Evolutionary conservation across 768 basidiomycete genomes (phyloP).

Genomic region (Leucocoprinus leucothites): DNA sequence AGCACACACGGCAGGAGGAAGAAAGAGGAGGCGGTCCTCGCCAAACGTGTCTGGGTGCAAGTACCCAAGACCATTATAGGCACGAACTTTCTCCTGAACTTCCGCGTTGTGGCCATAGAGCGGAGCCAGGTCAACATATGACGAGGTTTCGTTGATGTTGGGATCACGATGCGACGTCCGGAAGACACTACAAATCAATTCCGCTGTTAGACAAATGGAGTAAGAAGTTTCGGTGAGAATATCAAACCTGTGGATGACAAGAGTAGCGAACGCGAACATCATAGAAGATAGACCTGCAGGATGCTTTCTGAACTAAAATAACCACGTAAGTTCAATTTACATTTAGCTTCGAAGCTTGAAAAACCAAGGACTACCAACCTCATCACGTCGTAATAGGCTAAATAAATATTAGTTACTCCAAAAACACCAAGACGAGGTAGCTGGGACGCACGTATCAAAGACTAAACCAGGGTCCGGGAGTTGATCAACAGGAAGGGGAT

Average conservation of each 20-base stretch:
- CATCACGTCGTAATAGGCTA: slow-evolving; percentile 63
- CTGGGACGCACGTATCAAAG: slow-evolving; percentile 61
- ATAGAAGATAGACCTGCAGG: slow-evolving; percentile 76
- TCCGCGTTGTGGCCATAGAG: slow-evolving; percentile 74
- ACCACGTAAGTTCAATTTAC: slow-evolving; percentile 9
- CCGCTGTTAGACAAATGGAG: background rate
- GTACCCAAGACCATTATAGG: slow-evolving; percentile 61
- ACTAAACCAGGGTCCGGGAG: slow-evolving; percentile 79
- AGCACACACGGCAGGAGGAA: slow-evolving; percentile 75
- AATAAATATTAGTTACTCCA: too few relatives aligned
- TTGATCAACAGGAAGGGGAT: slow-evolving; percentile 62
- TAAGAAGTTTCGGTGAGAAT: background rate
- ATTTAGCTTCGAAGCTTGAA: background rate
- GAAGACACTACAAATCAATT: slow-evolving; percentile 56
- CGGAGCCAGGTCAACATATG: slow-evolving; percentile 82
- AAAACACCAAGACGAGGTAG: background rate
- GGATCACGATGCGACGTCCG: slow-evolving; percentile 68
- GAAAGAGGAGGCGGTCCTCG: slow-evolving; percentile 72
- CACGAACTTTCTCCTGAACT: slow-evolving; percentile 53
- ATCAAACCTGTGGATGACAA: slow-evolving; percentile 72
- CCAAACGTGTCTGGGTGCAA: slow-evolving; percentile 73
- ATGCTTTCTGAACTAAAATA: slow-evolving; percentile 62
- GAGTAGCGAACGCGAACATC: slow-evolving; percentile 81
- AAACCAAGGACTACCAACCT: slow-evolving; percentile 35
- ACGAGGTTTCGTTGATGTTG: slow-evolving; percentile 79